Conservation (phyloP, 2,329 filamentous ascomycete genomes). For the Xylaria sp. region DNA sequence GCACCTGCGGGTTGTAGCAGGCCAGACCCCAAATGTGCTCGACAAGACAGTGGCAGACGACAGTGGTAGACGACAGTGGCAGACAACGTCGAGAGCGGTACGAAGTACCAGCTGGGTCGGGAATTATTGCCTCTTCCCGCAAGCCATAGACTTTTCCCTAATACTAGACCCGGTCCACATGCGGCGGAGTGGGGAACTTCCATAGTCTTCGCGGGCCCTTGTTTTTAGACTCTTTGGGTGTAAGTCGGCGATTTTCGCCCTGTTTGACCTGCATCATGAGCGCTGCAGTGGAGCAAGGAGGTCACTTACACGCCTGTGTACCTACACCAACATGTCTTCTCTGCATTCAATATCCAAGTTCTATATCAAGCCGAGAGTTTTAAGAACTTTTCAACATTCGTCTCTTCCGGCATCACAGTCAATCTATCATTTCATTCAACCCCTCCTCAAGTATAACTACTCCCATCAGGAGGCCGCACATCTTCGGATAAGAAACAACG, state of each 20-base stretch:
- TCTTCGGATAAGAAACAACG: neutral
- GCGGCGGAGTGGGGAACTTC: conserved; percentile 18
- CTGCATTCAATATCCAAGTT: conserved; percentile 22
- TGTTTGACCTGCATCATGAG: conserved; percentile 21
- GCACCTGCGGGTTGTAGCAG: conserved; percentile 8
- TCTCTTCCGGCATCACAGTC: neutral
- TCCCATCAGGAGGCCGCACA: neutral
- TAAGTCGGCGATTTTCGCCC: conserved; percentile 48
- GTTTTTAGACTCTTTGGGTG: conserved; percentile 21
- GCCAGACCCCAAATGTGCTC: conserved; percentile 6
- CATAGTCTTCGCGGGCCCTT: conserved; percentile 2
- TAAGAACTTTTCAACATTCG: conserved; percentile 1
- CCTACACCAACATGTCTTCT: conserved; percentile 13
- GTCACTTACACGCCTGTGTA: conserved; percentile 42
- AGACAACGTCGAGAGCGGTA: neutral
- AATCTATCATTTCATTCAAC: conserved; percentile 7
- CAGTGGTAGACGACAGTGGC: neutral
- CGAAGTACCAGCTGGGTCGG: conserved; percentile 25
- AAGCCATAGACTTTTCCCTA: conserved; percentile 8
- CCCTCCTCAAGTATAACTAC: neutral
- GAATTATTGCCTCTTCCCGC: conserved; percentile 32
- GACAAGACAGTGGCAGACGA: neutral
- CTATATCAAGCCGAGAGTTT: conserved; percentile 37
- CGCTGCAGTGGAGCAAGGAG: conserved; percentile 34
- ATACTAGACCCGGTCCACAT: conserved; percentile 14